Conservation (phyloP, 306 rosid genomes). For the Dryas octopetala region DNA sequence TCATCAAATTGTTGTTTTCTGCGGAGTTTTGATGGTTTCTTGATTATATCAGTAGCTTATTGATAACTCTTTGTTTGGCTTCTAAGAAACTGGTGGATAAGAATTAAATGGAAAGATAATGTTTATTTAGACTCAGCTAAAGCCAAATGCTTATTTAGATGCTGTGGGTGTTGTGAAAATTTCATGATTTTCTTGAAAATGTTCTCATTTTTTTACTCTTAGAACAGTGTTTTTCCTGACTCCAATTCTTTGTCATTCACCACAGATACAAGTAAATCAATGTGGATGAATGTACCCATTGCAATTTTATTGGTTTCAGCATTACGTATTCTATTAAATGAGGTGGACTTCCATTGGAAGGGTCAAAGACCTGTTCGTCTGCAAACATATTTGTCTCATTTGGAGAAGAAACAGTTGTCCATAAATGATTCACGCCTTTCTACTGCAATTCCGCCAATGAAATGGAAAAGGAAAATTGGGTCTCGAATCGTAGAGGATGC, state of each 20-base stretch:
- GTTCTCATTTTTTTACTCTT: background rate
- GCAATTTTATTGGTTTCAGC: constrained; percentile 67
- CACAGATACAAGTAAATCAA: constrained; percentile 91
- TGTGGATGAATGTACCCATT: constrained; percentile 92
- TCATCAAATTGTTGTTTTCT: background rate
- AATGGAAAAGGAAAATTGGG: constrained; percentile 84
- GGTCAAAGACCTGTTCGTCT: constrained; percentile 40
- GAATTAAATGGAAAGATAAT: background rate
- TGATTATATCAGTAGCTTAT: background rate
- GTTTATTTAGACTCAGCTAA: background rate
- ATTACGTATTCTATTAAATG: constrained; percentile 62
- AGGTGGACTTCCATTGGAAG: constrained; percentile 80
- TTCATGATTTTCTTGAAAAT: background rate
- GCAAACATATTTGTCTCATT: constrained; percentile 67
- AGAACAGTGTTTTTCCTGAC: background rate
- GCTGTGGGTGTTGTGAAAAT: background rate
- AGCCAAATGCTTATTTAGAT: background rate
- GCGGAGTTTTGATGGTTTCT: background rate
- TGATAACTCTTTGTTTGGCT: background rate
- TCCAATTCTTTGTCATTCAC: background rate
- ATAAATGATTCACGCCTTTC: constrained; percentile 71
- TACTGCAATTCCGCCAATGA: constrained; percentile 42
- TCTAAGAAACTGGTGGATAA: background rate
- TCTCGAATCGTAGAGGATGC: constrained; percentile 85
- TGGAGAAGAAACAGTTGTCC: constrained; percentile 85